Conservation (phyloP, 257 asterid genomes). For the Capsicum rhomboideum region DNA sequence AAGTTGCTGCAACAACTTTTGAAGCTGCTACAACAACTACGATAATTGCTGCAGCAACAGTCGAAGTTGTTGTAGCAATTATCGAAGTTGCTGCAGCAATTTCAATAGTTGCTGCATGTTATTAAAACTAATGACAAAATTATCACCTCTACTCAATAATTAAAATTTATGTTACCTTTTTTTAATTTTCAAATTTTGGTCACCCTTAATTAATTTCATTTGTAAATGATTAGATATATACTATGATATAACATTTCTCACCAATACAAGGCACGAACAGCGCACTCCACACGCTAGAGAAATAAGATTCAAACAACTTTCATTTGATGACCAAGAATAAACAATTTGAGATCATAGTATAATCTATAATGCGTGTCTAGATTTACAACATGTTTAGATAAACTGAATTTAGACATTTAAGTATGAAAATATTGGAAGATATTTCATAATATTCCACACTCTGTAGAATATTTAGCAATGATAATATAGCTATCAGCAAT, state of each 20-base stretch:
- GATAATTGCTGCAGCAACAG: too few relatives aligned
- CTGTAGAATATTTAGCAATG: not conserved
- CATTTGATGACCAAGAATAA: not conserved
- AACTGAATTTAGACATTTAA: not conserved
- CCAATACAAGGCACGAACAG: not conserved
- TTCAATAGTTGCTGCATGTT: too few relatives aligned
- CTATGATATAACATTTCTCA: too few relatives aligned
- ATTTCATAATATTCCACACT: not conserved
- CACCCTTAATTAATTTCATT: too few relatives aligned
- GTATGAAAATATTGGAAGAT: not conserved
- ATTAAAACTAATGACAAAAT: too few relatives aligned
- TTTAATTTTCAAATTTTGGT: too few relatives aligned
- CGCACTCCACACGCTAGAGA: not conserved
- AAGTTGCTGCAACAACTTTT: too few relatives aligned
- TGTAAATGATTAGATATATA: not conserved
- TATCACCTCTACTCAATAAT: too few relatives aligned
- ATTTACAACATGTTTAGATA: not conserved
- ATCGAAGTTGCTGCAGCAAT: too few relatives aligned
- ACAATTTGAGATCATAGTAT: not conserved
- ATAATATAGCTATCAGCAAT: not conserved
- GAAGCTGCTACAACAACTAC: too few relatives aligned
- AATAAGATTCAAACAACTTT: not conserved
- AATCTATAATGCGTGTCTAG: not conserved
- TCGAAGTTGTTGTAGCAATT: too few relatives aligned
- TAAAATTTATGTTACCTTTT: too few relatives aligned